Evolutionary conservation across 2,329 filamentous ascomycete species (phyloP), one percentile per base, ranked within the genome.

Genomic region (Bipolaris gigantea): DNA sequence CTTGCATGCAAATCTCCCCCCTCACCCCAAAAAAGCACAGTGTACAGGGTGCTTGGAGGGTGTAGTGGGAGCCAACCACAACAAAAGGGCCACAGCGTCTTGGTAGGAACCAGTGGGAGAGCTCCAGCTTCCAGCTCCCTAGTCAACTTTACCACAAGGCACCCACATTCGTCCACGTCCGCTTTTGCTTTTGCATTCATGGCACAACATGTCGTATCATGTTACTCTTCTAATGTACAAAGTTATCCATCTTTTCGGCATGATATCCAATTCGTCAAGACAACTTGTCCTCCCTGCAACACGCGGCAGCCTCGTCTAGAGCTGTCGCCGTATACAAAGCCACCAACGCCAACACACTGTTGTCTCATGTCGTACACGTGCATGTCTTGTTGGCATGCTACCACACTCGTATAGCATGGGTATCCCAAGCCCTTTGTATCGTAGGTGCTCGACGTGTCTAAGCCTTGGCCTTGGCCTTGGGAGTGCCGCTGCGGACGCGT

Each of bases 401-500:
- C 27, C 7, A 18, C 33, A 36, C n/a, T 25, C 15, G 33, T 23
- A 35, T 18, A 25, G 30, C 33, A 36, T 18, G 1, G 33, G 30
- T n/a, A 25, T 25, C 10, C n/a, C 43, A 46, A 25, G 9, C 19
- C 8, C 11, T 19, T 23, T 21, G 4, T 30, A 9, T 19, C 36
- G 6, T 27, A 23, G 30, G 19, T 32, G 8, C 34, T 30, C 32
- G 35, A 35, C 18, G 15, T 18, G 4, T 47, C 39, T 73, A 73
- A 56, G 56, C 60, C 64, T 66, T 73, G 40, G 65, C 54, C 69
- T 74, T 75, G 32, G 66, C 64, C 67, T 75, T 76, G 18, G 74
- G 72, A 9, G 73, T 75, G 8, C 73, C 73, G 59, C 76, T 79
- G 70, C 84, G 83, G 51, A 87, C 81, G 64, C 85, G 81, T 66